Evolutionary conservation across 257 asterid genomes (phyloP).

Genomic region (Capsicum pubescens): DNA sequence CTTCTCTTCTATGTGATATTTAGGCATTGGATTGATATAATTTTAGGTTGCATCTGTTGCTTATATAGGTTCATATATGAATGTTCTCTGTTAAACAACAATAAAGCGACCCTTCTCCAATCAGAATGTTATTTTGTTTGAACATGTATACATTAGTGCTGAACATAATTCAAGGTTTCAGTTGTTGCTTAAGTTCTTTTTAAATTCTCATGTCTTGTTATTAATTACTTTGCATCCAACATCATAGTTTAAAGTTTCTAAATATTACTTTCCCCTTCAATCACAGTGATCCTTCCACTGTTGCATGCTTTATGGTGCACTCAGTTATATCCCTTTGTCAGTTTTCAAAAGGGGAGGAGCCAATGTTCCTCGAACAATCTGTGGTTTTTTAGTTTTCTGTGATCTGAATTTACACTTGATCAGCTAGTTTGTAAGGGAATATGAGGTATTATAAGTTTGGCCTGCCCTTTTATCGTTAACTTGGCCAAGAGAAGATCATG

Average conservation of each 20-base stretch:
- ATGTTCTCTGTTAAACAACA: background rate
- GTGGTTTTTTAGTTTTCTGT: background rate
- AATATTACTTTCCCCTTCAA: background rate
- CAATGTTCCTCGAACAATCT: background rate
- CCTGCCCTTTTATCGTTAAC: background rate
- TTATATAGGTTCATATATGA: background rate
- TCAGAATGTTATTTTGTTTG: background rate
- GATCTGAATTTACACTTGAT: background rate
- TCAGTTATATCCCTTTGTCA: background rate
- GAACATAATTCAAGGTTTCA: constrained; percentile 16
- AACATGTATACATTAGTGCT: background rate
- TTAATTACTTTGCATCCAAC: background rate
- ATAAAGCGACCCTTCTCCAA: background rate
- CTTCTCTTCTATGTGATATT: constrained; percentile 23
- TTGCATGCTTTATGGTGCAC: background rate
- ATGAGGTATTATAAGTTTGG: background rate
- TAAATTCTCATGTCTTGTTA: background rate
- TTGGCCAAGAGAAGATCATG: constrained; percentile 11
- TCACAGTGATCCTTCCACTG: background rate
- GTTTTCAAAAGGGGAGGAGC: background rate
- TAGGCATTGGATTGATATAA: background rate
- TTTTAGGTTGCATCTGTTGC: background rate
- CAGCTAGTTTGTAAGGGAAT: background rate
- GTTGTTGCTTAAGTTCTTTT: background rate
- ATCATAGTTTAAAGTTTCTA: background rate